Evolutionary conservation across 352 stramenopile genomes (phyloP), one percentile per base, ranked within the genome.

Genomic region (Blastocystis sp.): DNA sequence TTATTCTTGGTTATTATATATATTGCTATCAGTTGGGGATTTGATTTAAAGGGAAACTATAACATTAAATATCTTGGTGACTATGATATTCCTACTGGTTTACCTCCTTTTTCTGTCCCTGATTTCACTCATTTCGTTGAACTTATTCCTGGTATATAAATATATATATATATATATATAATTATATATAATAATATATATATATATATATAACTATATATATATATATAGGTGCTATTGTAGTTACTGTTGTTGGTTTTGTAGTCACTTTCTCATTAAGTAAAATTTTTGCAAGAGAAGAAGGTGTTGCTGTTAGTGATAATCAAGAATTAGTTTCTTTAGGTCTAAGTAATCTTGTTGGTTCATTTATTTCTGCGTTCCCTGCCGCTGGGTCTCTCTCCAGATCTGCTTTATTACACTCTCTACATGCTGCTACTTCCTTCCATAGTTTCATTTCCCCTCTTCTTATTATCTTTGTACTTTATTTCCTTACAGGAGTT

Each of bases 281-380:
- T 7, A 59, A 65, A 23, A 65, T 64, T 18, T 71, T 68, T 25
- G 66, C 55, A 16, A 28, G 65, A 9, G 32, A 64, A 5, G 56
- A 54, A 35, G 41, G 42, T 21, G 55, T 70, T 33, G 21, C 24
- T 9, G 33, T 71, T 0, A 32, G 55, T 27, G 30, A 44, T 30
- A 71, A 71, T 44, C 56, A 68, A 43, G 66, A 71, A 48, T 40
- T 71, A 2, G 40, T 71, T 1, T 64, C 66, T 13, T n/a, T 68
- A 11, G 66, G 66, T n/a, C 35, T 39, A 11, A 46, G 64, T 19
- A 49, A 31, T 32, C 46, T 69, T 18, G 58, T 67, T 13, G 65
- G 66, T 16, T 21, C 43, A 3, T 68, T 71, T 30, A 70, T 71
- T 40, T 47, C 36, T 1, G 55, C 44, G 25, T 71, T 67, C 35